A percentile compares a stretch with the other conserved stretches of the same genome.
Evolutionary conservation across 441 rosid genomes (phyloP).

Genomic region (Gossypium aridum): DNA sequence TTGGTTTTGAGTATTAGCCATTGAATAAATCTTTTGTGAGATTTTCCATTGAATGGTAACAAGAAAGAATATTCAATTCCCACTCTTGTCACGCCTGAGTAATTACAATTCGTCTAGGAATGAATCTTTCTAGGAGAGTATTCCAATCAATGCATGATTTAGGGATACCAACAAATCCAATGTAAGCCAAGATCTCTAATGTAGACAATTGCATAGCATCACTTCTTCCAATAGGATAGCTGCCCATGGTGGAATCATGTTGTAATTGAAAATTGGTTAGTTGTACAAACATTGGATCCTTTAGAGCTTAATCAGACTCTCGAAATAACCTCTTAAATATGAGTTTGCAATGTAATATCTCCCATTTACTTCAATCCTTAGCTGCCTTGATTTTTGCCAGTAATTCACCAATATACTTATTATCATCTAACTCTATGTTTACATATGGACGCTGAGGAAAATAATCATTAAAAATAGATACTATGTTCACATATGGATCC

Average conservation of each 20-base stretch:
- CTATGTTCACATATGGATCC: too few species aligned
- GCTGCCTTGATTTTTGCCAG: slow-evolving; percentile 85
- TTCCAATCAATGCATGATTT: slow-evolving; percentile 93
- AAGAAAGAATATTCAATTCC: slow-evolving; percentile 92
- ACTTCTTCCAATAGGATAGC: slow-evolving; percentile 97
- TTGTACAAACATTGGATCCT: slow-evolving; percentile 93
- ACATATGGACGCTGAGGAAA: neutral
- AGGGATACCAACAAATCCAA: slow-evolving; percentile 82
- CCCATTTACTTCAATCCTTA: slow-evolving; percentile 90
- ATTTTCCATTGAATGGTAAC: slow-evolving; percentile 60
- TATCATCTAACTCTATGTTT: slow-evolving; percentile 82
- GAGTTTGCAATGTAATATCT: slow-evolving; percentile 87
- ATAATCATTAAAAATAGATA: too few species aligned
- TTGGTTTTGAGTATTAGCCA: neutral
- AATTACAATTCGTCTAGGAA: slow-evolving; percentile 92
- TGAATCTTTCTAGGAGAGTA: slow-evolving; percentile 78
- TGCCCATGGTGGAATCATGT: slow-evolving; percentile 91
- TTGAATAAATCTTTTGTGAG: neutral
- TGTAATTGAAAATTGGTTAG: slow-evolving; percentile 94
- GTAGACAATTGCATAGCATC: slow-evolving; percentile 97
- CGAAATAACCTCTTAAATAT: slow-evolving; percentile 77
- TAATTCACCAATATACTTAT: slow-evolving; percentile 89
- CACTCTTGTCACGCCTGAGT: slow-evolving; percentile 90
- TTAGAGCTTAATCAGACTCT: slow-evolving; percentile 91
- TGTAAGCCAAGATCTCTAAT: slow-evolving; percentile 86